These are phyloP conservation scores for Exobasidium cylindrosporum DNA, from an alignment of 1,284 basidiomycete species.

Conservation along the genomic window DNA sequence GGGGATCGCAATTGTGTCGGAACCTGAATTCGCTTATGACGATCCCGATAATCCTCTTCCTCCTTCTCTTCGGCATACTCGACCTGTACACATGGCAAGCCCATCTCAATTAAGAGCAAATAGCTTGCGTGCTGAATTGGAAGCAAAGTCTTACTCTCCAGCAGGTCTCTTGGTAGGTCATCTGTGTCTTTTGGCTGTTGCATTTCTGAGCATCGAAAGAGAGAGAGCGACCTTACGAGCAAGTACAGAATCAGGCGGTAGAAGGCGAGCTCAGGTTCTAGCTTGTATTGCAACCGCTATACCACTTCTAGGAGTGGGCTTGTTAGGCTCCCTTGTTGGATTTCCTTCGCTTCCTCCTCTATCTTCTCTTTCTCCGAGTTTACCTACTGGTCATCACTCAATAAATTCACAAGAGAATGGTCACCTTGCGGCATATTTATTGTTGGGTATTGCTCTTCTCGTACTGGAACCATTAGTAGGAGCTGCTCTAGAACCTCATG, in stretches of 20 bases:
- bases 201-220: slow-evolving; percentile 43
- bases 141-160: slow-evolving; percentile 30
- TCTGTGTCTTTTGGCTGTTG: slow-evolving; percentile 33
- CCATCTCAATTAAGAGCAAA: slow-evolving; percentile 19
- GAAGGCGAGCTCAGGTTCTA: slow-evolving; percentile 44
- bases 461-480: slow-evolving; percentile 48
- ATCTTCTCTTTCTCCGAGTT: slow-evolving; percentile 21
- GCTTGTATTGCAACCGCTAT: slow-evolving; percentile 37
- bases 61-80: slow-evolving; percentile 23
- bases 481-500: slow-evolving; percentile 47
- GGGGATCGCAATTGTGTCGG: neutral
- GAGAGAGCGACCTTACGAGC: slow-evolving; percentile 37
- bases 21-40: slow-evolving; percentile 13
- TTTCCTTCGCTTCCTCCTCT: slow-evolving; percentile 21
- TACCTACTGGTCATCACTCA: slow-evolving; percentile 8
- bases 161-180: slow-evolving; percentile 36
- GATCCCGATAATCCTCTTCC: slow-evolving; percentile 31
- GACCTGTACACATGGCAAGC: slow-evolving; percentile 32
- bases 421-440: slow-evolving; percentile 44
- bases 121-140: slow-evolving; percentile 21
- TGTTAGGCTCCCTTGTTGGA: slow-evolving; percentile 24
- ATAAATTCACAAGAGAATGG: neutral
- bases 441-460: slow-evolving; percentile 38
- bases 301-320: slow-evolving; percentile 30
- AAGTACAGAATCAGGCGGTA: slow-evolving; percentile 37